Conservation (phyloP, 1,139 yeast genomes). For the Spathaspora sp. region DNA sequence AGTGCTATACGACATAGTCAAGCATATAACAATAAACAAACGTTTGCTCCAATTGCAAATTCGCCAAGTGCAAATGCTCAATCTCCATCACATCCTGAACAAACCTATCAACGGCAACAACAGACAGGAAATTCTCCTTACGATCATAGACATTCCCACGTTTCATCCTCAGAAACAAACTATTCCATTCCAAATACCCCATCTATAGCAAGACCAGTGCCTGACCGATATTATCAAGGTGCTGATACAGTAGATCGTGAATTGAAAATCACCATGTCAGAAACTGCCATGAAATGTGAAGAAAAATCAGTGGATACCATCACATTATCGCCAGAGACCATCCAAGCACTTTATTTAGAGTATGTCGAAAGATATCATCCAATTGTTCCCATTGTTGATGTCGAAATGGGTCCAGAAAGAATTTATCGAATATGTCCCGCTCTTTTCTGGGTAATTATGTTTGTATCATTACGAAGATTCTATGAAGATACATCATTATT, state of each 20-base stretch:
- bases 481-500: conserved; percentile 39
- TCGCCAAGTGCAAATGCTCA: conserved; percentile 3
- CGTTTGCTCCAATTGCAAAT: conserved; percentile 1
- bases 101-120: not conserved
- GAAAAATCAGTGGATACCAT: conserved; percentile 72
- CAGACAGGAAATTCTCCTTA: not conserved
- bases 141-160: not conserved
- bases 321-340: conserved; percentile 57
- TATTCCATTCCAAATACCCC: conserved; percentile 36
- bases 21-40: not conserved
- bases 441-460: conserved; percentile 90
- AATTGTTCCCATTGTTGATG: conserved; percentile 83
- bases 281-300: conserved; percentile 48
- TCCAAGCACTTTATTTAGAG: conserved; percentile 65
- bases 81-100: conserved; percentile 7
- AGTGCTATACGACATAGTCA: conserved; percentile 8
- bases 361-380: conserved; percentile 78
- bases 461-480: conserved; percentile 70
- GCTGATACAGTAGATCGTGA: not conserved
- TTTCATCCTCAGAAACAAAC: conserved; percentile 21
- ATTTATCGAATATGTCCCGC: conserved; percentile 81
- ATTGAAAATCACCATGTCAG: conserved; percentile 27
- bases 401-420: conserved; percentile 76
- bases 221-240: not conserved
- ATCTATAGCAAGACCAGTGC: conserved; percentile 21